Percentiles rank a stretch among this genome's conserved stretches.
These are phyloP conservation scores for Hondaea fermentalgiana DNA, from an alignment of 108 stramenopile species.

Conservation along the genomic window DNA sequence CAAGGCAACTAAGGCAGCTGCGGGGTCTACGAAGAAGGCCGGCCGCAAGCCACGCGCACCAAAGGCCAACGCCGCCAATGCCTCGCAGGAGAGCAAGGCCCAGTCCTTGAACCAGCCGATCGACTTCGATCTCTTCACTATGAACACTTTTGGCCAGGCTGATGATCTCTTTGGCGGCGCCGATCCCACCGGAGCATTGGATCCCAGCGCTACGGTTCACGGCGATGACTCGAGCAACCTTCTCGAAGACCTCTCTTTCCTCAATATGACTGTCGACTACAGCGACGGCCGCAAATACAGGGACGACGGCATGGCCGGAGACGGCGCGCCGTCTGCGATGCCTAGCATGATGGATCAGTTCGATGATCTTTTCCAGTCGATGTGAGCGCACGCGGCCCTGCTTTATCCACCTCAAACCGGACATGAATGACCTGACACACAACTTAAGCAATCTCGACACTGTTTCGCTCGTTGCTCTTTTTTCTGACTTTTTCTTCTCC, in stretches of 20 bases:
- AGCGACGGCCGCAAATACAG: not conserved
- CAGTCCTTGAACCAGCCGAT: not conserved
- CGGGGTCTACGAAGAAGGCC: not conserved
- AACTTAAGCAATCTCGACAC: too few species aligned
- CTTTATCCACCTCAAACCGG: too few species aligned
- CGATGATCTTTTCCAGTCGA: not conserved
- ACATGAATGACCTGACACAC: too few species aligned
- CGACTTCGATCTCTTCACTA: not conserved
- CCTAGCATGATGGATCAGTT: not conserved
- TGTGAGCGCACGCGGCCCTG: not conserved
- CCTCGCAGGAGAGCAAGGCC: not conserved
- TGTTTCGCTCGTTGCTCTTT: too few species aligned
- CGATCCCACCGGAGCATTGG: not conserved
- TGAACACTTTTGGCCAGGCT: not conserved
- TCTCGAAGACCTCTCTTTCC: not conserved
- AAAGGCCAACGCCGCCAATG: not conserved
- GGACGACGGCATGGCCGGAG: not conserved
- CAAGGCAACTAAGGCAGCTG: not conserved
- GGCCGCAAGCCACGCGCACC: not conserved
- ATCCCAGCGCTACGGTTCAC: not conserved
- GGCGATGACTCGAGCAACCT: not conserved
- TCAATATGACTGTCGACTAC: constrained; percentile 1
- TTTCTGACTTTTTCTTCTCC: too few species aligned
- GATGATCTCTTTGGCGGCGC: not conserved
- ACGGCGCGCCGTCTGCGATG: not conserved